Conservation (phyloP, 139 green algal genomes). For the Chlamydomonas applanata region DNA sequence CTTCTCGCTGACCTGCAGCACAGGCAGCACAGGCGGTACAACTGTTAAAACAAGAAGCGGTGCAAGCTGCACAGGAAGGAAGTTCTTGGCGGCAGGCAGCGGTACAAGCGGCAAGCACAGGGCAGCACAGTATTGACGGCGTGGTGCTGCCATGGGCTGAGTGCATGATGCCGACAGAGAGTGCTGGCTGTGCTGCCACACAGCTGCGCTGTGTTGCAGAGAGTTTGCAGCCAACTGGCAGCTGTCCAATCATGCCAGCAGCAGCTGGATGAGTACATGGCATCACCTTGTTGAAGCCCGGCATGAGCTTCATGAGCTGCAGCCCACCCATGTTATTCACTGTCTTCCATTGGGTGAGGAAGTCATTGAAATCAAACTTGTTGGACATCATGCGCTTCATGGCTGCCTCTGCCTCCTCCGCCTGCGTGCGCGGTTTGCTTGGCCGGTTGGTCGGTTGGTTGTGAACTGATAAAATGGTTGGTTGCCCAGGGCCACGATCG, state of each 20-base stretch:
- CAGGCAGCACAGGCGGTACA: background rate
- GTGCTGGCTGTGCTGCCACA: no score
- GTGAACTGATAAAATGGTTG: background rate
- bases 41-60: no score
- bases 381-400: slow-evolving; percentile 77
- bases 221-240: no score
- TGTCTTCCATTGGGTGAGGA: slow-evolving; percentile 92
- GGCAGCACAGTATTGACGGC: no score
- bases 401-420: slow-evolving; percentile 75
- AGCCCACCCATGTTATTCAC: slow-evolving; percentile 92
- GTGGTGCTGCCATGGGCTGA: no score
- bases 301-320: slow-evolving; percentile 93
- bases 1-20: slow-evolving; percentile 75
- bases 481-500: background rate
- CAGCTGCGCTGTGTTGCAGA: no score
- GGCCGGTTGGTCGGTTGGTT: background rate
- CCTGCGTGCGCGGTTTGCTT: slow-evolving; percentile 35
- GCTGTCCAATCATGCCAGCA: no score
- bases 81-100: no score
- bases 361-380: slow-evolving; percentile 99
- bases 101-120: no score
- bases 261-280: background rate
- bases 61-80: no score
- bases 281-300: slow-evolving; percentile 73
- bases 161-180: no score